Conservation (phyloP, 495 filamentous ascomycete genomes). For the Penicillium herquei region DNA sequence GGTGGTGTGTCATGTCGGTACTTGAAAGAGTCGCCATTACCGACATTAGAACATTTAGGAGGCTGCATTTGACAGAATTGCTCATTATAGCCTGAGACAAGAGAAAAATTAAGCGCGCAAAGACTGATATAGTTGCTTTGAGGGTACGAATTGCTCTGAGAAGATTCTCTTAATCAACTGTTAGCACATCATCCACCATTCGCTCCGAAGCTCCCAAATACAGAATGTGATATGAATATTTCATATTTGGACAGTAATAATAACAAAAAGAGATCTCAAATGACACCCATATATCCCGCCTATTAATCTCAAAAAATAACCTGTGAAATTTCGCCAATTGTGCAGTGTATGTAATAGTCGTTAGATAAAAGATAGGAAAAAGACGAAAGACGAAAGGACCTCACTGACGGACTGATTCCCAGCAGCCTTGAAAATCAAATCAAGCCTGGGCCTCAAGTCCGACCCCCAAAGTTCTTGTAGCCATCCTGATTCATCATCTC, state of each 20-base stretch:
- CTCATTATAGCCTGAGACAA: neutral
- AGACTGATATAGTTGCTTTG: neutral
- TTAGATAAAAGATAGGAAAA: too few species aligned
- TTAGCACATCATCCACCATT: slow-evolving; percentile 54
- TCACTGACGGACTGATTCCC: too few species aligned
- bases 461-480: neutral
- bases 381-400: too few species aligned
- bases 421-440: too few species aligned
- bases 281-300: too few species aligned
- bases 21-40: neutral
- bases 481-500: slow-evolving; percentile 7
- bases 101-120: too few species aligned
- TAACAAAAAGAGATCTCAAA: slow-evolving; percentile 19
- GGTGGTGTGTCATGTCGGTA: neutral
- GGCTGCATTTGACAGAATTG: neutral
- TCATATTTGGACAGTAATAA: too few species aligned
- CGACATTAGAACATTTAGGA: neutral
- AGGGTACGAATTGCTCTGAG: neutral
- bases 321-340: too few species aligned
- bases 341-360: too few species aligned
- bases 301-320: too few species aligned
- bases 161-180: slow-evolving; percentile 14
- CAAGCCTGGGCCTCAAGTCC: too few species aligned
- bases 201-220: slow-evolving; percentile 41
- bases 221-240: too few species aligned